Evolutionary conservation across 2,329 filamentous ascomycete genomes (phyloP).

Genomic region (Zarea fungicola): DNA sequence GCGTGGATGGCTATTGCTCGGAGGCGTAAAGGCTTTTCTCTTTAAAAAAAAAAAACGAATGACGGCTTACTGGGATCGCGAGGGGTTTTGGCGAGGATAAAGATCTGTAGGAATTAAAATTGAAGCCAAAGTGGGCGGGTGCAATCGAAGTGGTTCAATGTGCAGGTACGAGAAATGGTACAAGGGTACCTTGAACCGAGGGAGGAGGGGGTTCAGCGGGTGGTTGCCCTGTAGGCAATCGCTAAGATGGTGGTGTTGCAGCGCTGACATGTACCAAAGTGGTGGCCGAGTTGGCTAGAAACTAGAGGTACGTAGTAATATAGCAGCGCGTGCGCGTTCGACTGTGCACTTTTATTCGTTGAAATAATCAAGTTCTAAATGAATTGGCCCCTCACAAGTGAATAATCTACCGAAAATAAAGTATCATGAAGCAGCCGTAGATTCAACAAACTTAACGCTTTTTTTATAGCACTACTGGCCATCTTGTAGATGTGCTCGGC

Average conservation of each 20-base stretch:
- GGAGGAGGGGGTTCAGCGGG: conserved; percentile 6
- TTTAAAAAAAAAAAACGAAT: background rate
- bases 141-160: background rate
- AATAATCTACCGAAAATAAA: too few species aligned
- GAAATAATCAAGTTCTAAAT: too few species aligned
- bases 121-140: conserved; percentile 9
- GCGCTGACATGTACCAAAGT: background rate
- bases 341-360: too few species aligned
- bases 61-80: background rate
- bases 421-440: background rate
- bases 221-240: conserved; percentile 2
- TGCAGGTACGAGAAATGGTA: background rate
- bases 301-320: too few species aligned
- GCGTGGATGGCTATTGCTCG: too few species aligned
- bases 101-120: background rate
- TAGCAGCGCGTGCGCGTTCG: too few species aligned
- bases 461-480: background rate
- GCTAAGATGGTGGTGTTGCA: background rate
- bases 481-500: background rate
- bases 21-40: background rate
- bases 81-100: background rate
- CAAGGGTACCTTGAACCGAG: background rate
- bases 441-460: background rate
- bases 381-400: too few species aligned
- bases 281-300: too few species aligned